These are phyloP conservation scores for Lentithecium fluviatile DNA, from an alignment of 495 filamentous ascomycete genomes.

Conservation along the genomic window DNA sequence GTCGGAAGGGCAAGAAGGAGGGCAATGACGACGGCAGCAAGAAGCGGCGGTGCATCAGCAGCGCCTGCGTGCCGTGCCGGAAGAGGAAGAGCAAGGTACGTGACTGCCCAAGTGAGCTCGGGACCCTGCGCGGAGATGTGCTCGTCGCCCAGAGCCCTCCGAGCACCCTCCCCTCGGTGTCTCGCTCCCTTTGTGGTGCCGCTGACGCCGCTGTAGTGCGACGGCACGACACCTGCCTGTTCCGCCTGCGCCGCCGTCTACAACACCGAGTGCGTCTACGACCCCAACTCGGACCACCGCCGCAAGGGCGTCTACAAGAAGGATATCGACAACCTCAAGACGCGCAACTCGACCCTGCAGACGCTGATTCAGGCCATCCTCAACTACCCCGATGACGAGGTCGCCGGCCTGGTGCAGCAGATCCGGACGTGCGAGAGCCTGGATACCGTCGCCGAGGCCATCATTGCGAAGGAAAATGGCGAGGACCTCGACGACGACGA, in stretches of 20 bases:
- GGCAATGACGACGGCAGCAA: slow-evolving; percentile 35
- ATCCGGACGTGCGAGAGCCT: slow-evolving; percentile 91
- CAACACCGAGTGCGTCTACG: slow-evolving; percentile 88
- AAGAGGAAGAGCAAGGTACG: slow-evolving; percentile 79
- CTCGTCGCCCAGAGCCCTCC: too few relatives aligned
- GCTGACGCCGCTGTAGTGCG: slow-evolving; percentile 58
- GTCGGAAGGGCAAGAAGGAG: slow-evolving; percentile 37
- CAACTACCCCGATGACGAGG: slow-evolving; percentile 82
- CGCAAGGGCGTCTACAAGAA: slow-evolving; percentile 96
- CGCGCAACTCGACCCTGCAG: slow-evolving; percentile 82
- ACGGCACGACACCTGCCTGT: slow-evolving; percentile 88
- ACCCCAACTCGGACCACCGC: slow-evolving; percentile 92
- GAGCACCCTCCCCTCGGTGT: too few relatives aligned
- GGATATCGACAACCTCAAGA: slow-evolving; percentile 86
- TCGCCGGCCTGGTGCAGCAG: slow-evolving; percentile 73
- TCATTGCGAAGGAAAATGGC: slow-evolving; percentile 59
- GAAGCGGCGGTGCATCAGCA: slow-evolving; percentile 90
- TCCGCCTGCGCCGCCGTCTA: slow-evolving; percentile 95
- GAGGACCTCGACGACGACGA: slow-evolving; percentile 43
- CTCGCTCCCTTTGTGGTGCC: too few relatives aligned
- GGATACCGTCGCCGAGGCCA: slow-evolving; percentile 82
- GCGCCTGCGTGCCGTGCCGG: slow-evolving; percentile 90
- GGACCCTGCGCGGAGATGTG: slow-evolving; percentile 4
- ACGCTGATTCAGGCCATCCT: slow-evolving; percentile 90
- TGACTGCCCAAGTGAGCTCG: neutral